Percentiles rank a stretch among this genome's conserved stretches.
Conservation (phyloP, 2,329 filamentous ascomycete genomes). For the Penicillium olsonii region DNA sequence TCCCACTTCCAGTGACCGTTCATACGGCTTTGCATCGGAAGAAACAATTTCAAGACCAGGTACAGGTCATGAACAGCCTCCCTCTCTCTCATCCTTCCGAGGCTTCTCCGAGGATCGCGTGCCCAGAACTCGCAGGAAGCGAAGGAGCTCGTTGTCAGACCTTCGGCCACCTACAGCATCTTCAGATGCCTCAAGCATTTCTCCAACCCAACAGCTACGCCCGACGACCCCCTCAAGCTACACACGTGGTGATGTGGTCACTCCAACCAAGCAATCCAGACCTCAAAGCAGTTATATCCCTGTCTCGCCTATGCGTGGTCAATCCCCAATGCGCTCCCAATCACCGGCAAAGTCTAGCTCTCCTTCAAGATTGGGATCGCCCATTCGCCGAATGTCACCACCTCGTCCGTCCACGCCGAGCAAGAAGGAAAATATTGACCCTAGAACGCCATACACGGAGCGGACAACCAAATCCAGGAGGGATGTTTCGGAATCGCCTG, state of each 20-base stretch:
- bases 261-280: slow-evolving; percentile 31
- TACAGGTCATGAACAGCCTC: slow-evolving; percentile 50
- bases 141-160: slow-evolving; percentile 89
- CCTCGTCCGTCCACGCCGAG: slow-evolving; percentile 37
- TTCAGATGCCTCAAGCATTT: slow-evolving; percentile 51
- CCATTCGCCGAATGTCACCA: slow-evolving; percentile 33
- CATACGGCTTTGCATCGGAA: slow-evolving; percentile 52
- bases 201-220: slow-evolving; percentile 38
- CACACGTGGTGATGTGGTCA: slow-evolving; percentile 30
- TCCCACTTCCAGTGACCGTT: slow-evolving; percentile 58
- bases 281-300: slow-evolving; percentile 33
- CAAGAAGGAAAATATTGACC: slow-evolving; percentile 44
- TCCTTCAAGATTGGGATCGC: slow-evolving; percentile 33
- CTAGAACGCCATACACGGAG: slow-evolving; percentile 35
- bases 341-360: slow-evolving; percentile 35
- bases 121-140: slow-evolving; percentile 66
- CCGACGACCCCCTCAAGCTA: slow-evolving; percentile 37
- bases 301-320: slow-evolving; percentile 30
- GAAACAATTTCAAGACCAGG: slow-evolving; percentile 46
- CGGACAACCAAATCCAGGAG: slow-evolving; percentile 33
- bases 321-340: slow-evolving; percentile 33
- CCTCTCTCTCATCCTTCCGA: slow-evolving; percentile 54
- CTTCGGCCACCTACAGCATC: slow-evolving; percentile 67
- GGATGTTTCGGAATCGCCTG: slow-evolving; percentile 36
- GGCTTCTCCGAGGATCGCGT: slow-evolving; percentile 48